Evolutionary conservation across 1,284 basidiomycete species (phyloP).

Genomic region (Ganoderma lucidum): DNA sequence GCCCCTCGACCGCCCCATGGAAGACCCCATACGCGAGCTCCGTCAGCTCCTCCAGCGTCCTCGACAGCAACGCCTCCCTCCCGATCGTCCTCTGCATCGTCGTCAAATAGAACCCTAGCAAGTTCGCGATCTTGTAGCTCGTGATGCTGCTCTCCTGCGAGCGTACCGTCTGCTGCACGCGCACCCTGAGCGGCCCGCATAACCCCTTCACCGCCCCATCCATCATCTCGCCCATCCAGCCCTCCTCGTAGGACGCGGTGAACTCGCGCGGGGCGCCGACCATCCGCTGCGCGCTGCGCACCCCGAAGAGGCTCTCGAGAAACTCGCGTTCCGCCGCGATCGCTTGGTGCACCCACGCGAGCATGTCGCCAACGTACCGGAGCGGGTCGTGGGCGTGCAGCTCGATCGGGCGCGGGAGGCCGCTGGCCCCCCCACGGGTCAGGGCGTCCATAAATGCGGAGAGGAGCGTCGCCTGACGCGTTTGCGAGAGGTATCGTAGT

Average conservation of each 20-base stretch:
- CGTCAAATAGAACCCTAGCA: slow-evolving; percentile 93
- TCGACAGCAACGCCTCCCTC: slow-evolving; percentile 77
- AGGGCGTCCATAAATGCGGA: slow-evolving; percentile 87
- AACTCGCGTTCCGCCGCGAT: slow-evolving; percentile 96
- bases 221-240: slow-evolving; percentile 84
- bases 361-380: slow-evolving; percentile 97
- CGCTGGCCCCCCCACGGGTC: slow-evolving; percentile 89
- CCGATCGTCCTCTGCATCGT: slow-evolving; percentile 96
- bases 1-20: slow-evolving; percentile 84
- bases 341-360: slow-evolving; percentile 97
- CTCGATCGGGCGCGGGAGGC: slow-evolving; percentile 93
- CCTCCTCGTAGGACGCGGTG: slow-evolving; percentile 71
- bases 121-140: slow-evolving; percentile 90
- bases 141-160: slow-evolving; percentile 94
- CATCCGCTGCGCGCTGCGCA: slow-evolving; percentile 73
- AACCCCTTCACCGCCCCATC: slow-evolving; percentile 87
- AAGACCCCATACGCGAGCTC: slow-evolving; percentile 84
- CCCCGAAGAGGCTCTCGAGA: slow-evolving; percentile 83
- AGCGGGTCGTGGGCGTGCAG: slow-evolving; percentile 97
- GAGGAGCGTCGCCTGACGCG: slow-evolving; percentile 83
- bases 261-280: slow-evolving; percentile 78
- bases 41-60: slow-evolving; percentile 86
- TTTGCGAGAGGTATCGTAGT: slow-evolving; percentile 79
- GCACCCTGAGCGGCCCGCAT: slow-evolving; percentile 87
- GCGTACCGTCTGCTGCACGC: slow-evolving; percentile 92